Evolutionary conservation across 371 early-diverging fungal species (phyloP).

Genomic region (Mucor mucedo): DNA sequence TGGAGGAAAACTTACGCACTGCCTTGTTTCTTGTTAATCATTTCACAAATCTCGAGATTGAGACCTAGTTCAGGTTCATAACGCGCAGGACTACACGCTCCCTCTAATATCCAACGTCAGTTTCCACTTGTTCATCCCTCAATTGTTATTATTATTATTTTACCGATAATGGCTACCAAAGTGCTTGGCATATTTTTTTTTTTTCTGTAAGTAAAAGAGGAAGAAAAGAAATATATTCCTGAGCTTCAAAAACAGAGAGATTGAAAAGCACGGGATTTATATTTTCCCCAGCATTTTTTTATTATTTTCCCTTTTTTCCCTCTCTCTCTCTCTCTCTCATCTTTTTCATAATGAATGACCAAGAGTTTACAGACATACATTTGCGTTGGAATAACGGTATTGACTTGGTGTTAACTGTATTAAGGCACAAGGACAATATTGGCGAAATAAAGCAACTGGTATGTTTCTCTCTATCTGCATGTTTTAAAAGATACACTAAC

Average conservation of each 20-base stretch:
- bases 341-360: neutral
- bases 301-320: neutral
- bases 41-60: slow-evolving; percentile 93
- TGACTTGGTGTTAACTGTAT: slow-evolving; percentile 7
- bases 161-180: slow-evolving; percentile 34
- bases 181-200: slow-evolving; percentile 22
- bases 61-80: slow-evolving; percentile 83
- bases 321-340: neutral
- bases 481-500: neutral
- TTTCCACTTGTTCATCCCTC: neutral
- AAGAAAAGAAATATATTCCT: neutral
- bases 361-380: slow-evolving; percentile 13
- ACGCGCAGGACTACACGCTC: slow-evolving; percentile 80
- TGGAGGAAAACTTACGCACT: slow-evolving; percentile 76
- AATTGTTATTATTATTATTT: neutral
- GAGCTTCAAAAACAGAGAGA: neutral
- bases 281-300: neutral
- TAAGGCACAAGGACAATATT: slow-evolving; percentile 7
- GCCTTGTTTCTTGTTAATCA: slow-evolving; percentile 88
- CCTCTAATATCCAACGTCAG: slow-evolving; percentile 50
- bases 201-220: neutral
- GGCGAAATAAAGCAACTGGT: slow-evolving; percentile 19
- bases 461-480: neutral
- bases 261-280: neutral
- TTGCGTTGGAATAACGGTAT: slow-evolving; percentile 18